Base-by-base conservation (phyloP, 495 filamentous ascomycete genomes). In the Terfezia claveryi region DNA sequence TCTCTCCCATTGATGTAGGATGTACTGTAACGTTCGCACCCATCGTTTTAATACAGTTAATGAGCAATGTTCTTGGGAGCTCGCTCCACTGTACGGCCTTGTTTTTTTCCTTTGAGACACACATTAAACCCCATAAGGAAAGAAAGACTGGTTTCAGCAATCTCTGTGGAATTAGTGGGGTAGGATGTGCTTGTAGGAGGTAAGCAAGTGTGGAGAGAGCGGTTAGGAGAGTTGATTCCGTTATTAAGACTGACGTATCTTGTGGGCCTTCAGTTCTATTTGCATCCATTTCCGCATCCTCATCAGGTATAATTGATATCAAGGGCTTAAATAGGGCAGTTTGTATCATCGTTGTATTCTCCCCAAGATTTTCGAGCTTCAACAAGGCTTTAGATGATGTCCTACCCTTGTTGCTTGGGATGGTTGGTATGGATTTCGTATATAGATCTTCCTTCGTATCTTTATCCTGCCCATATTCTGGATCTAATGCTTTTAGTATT, bases 111-210 rank as follows among this genome's bases (percentile, higher is more conserved):
- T 52, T 59, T 3, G 73, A 62, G 52, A 71, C 75, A 37, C 67
- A 69, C 36, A 69, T 54, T 36, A 81, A 61, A 2, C 73, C 76
- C 78, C 78, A 81, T 14, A 81, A 66, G 1, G 75, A 73, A 37
- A 79, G 68, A 12, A 80, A 62, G 17, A 76, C 65, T 0, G 76
- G 78, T 27, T 69, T 63, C 9, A 82, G 54, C 4, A 80, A 64
- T 52, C 77, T 70, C 56, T 76, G 75, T 2, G 77, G 68, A 0
- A 80, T 67, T 3, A 74, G 69, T 16, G 78, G 75, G 56, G 80
- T 76, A 4, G 77, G 74, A 58, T 78, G 76, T 16, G 78, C 74
- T 17, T 72, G 57, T 8, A 74, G 61, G 36, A 82, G 63, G 27
- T 59, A 64, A 23, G 63, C 64, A 8, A 82, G 55, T 23, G 75